phyloP scores from a whole-genome alignment of 331 rosid genomes.

The Pyrus hybrid region DNA sequence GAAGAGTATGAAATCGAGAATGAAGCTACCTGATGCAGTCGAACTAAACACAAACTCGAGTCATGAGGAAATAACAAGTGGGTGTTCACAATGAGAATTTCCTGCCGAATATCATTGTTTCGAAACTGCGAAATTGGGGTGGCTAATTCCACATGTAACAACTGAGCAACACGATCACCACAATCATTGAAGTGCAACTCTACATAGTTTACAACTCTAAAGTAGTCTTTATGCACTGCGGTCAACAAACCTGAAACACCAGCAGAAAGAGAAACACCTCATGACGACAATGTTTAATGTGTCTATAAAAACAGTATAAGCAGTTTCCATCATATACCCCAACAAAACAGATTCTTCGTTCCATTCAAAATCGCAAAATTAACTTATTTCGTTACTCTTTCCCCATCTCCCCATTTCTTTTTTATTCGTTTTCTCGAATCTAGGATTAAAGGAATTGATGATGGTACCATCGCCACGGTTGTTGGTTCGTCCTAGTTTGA shows the following conservation, averaged over 20 bases:
- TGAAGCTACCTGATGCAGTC: constrained; percentile 62
- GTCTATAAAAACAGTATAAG: neutral
- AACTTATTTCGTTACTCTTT: neutral
- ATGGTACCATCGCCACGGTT: constrained; percentile 88
- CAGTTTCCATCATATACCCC: neutral
- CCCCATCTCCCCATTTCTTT: neutral
- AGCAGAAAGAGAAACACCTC: neutral
- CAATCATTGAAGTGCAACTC: constrained; percentile 79
- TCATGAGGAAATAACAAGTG: constrained; percentile 93
- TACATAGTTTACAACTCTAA: constrained; percentile 59
- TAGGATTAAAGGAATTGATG: neutral
- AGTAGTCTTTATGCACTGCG: constrained; percentile 75
- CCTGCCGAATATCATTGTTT: constrained; percentile 54
- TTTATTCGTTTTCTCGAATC: neutral
- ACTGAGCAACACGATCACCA: constrained; percentile 93
- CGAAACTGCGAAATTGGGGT: constrained; percentile 38
- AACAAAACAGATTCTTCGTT: neutral
- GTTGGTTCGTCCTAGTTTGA: constrained; percentile 85
- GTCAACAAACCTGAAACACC: constrained; percentile 66
- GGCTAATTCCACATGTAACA: constrained; percentile 70
- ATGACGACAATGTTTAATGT: neutral
- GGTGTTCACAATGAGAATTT: constrained; percentile 83
- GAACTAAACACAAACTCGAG: constrained; percentile 69
- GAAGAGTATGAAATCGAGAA: constrained; percentile 1
- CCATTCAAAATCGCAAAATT: neutral